Conservation (phyloP, 768 basidiomycete genomes). For the Boletus sp. region DNA sequence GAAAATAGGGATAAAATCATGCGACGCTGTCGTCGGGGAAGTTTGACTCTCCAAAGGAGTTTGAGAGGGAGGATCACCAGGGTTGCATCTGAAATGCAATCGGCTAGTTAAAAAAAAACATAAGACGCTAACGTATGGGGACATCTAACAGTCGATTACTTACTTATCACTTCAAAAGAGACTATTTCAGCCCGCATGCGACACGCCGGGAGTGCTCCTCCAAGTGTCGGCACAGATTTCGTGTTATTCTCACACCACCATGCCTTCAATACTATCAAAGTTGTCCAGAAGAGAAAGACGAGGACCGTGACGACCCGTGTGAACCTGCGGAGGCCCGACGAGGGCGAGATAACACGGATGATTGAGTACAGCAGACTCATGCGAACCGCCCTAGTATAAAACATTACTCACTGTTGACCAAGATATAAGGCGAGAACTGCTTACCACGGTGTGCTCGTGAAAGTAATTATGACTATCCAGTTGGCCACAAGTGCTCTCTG, state of each 20-base stretch:
- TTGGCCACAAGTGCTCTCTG: background rate
- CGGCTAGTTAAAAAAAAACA: background rate
- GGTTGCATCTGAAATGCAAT: background rate
- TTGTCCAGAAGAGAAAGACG: background rate
- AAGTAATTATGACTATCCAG: background rate
- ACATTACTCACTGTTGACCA: no score
- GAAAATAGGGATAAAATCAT: constrained; percentile 18
- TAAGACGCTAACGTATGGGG: background rate
- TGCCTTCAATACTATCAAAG: background rate
- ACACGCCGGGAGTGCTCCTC: background rate
- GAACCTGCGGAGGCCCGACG: background rate
- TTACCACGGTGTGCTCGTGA: background rate
- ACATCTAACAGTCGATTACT: background rate
- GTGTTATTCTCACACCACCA: background rate
- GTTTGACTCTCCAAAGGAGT: constrained; percentile 14
- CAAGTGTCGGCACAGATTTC: background rate
- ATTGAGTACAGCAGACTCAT: background rate
- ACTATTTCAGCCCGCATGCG: background rate
- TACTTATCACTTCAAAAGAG: background rate
- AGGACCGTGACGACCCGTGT: background rate
- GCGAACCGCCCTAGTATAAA: background rate
- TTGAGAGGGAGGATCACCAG: background rate
- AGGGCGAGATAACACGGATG: background rate
- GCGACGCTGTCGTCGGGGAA: constrained; percentile 12
- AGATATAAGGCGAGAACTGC: background rate